phyloP scores from a whole-genome alignment of 1,284 basidiomycete species.

The Puccinia polysora region DNA sequence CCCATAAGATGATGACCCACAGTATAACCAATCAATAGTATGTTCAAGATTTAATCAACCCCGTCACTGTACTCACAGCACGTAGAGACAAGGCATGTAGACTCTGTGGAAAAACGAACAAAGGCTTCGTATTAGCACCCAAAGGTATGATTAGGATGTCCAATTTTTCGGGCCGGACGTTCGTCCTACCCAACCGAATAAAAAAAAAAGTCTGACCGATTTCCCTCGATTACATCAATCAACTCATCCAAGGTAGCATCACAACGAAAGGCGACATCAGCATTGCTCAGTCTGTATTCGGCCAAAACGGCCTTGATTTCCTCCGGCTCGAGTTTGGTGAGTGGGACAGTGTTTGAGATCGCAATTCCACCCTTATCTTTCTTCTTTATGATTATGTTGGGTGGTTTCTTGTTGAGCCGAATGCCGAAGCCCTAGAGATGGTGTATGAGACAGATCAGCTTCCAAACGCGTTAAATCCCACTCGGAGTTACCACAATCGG shows the following conservation, averaged over 20 bases:
- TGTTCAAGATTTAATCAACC: background rate
- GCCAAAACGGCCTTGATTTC: constrained; percentile 93
- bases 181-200: background rate
- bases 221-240: constrained; percentile 93
- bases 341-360: constrained; percentile 89
- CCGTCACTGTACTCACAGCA: constrained; percentile 54
- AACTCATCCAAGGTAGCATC: constrained; percentile 93
- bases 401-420: constrained; percentile 89
- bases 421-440: constrained; percentile 56
- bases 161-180: background rate
- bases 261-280: constrained; percentile 89
- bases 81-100: constrained; percentile 86
- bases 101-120: constrained; percentile 60
- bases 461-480: too few relatives aligned
- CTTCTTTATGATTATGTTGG: constrained; percentile 70
- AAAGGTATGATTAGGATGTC: background rate
- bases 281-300: constrained; percentile 83
- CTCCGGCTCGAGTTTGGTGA: constrained; percentile 92
- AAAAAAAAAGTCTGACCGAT: constrained; percentile 60
- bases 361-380: constrained; percentile 93
- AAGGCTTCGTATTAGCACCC: constrained; percentile 35
- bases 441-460: too few relatives aligned
- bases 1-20: constrained; percentile 28
- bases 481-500: background rate
- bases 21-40: background rate